Evolutionary conservation across 441 rosid species (phyloP).

Genomic region (Rhodomyrtus psidioides): DNA sequence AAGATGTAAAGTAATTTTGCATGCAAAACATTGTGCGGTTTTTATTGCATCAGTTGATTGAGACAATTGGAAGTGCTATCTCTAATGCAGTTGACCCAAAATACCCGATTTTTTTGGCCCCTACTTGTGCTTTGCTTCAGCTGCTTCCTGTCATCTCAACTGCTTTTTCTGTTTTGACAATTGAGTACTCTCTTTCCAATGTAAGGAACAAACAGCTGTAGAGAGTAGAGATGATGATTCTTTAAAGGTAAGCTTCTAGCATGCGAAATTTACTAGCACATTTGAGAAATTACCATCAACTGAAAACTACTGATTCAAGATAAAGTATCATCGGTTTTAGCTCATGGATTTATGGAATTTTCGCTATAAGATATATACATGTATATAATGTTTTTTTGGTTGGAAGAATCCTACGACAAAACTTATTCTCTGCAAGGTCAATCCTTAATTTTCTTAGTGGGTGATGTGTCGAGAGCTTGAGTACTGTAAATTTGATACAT

Average conservation of each 20-base stretch:
- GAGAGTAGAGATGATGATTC: not conserved
- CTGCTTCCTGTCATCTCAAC: not conserved
- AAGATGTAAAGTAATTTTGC: not conserved
- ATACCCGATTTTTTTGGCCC: not conserved
- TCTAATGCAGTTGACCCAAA: not conserved
- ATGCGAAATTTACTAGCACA: accelerated
- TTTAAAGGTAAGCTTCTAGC: accelerated
- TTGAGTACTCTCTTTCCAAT: not conserved
- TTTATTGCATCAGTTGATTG: not conserved
- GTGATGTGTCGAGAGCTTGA: not conserved
- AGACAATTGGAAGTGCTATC: not conserved
- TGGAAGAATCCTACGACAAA: not conserved
- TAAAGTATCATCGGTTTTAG: not conserved
- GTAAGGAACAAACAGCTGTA: not conserved
- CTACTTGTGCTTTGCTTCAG: not conserved
- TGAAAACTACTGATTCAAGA: not conserved
- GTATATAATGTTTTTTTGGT: not conserved
- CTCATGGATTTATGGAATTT: not conserved
- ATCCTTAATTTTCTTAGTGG: not conserved
- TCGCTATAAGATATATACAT: not conserved
- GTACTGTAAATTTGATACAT: not conserved
- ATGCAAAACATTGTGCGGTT: not conserved
- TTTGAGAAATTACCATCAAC: not conserved
- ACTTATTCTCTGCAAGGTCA: not conserved
- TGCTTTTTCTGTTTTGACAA: not conserved